These are phyloP conservation scores for Cicer chorassanicum DNA, from an alignment of 306 rosid genomes.

Conservation along the genomic window DNA sequence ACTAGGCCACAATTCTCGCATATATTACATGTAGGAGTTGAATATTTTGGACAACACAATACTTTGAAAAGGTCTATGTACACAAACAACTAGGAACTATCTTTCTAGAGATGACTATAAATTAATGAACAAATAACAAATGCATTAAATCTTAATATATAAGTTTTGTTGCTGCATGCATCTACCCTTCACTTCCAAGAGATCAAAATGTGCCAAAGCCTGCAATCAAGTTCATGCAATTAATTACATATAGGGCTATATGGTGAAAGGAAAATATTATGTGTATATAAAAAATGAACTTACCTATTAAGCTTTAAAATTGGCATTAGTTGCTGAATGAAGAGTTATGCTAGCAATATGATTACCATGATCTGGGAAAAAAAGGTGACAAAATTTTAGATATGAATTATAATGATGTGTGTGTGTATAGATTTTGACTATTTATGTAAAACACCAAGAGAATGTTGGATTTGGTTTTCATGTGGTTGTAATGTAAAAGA, in stretches of 20 bases:
- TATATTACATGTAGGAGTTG: not conserved
- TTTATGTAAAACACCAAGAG: not conserved
- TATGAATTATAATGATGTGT: not conserved
- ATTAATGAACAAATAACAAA: slow-evolving; percentile 32
- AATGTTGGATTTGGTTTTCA: not conserved
- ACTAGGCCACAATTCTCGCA: not conserved
- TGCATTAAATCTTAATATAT: not conserved
- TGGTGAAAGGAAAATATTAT: not conserved
- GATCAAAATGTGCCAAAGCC: slow-evolving; percentile 7
- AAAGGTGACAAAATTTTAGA: slow-evolving; percentile 7
- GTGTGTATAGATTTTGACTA: not conserved
- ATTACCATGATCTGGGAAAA: slow-evolving; percentile 40
- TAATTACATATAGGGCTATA: not conserved
- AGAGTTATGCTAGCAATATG: slow-evolving; percentile 32
- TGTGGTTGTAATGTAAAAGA: not conserved
- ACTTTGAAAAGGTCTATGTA: slow-evolving; percentile 1
- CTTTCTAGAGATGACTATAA: not conserved
- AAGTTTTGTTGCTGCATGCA: not conserved
- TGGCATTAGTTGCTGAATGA: slow-evolving; percentile 40
- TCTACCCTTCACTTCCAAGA: slow-evolving; percentile 2
- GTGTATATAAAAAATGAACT: slow-evolving; percentile 1
- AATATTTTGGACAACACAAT: not conserved
- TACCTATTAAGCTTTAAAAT: slow-evolving; percentile 49
- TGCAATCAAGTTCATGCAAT: not conserved
- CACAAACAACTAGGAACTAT: slow-evolving; percentile 5